Evolutionary conservation across 2,329 filamentous ascomycete genomes (phyloP), one percentile per base, ranked within the genome.

Genomic region (Xylariaceae sp.): DNA sequence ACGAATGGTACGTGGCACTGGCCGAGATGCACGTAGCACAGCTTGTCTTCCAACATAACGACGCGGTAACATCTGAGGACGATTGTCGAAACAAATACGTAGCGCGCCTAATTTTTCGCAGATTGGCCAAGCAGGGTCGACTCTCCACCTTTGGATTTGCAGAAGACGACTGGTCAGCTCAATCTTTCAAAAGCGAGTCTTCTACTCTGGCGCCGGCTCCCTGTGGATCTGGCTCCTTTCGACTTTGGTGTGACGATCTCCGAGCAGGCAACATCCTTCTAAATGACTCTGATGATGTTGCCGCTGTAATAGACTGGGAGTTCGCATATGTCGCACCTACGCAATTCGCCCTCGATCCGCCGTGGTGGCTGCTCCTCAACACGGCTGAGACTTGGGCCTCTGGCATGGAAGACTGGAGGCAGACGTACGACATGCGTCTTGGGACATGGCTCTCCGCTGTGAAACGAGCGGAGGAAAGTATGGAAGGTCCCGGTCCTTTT

Each of bases 21-120:
- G n/a, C n/a, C n/a, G n/a, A n/a, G n/a, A n/a, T n/a, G n/a, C n/a
- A n/a, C n/a, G n/a, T n/a, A n/a, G n/a, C n/a, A n/a, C n/a, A n/a
- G n/a, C n/a, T n/a, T n/a, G n/a, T n/a, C n/a, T n/a, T 76, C 50
- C 75, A 80, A 60, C 73, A 71, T 45, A 78, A 79, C 57, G 71
- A 77, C 36, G 61, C 72, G 0, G 64, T 78, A 2, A 50, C 56
- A 0, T 67, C 69, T 2, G 75, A 71, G 21, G 73, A 75, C 12
- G 77, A 80, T 53, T 75, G 71, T 44, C 68, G 74, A 3, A 75
- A 73, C 23, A 79, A 80, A 55, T 78, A 78, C 48, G 69, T 78
- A 3, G 72, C 75, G 4, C 75, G 75, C 3, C 71, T 75, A 21
- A 60, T 79, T 0, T 79, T 79, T 56, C 74, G 73, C 4, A 72